Evolutionary conservation across 768 basidiomycete genomes (phyloP), one percentile per base, ranked within the genome.

Genomic region (Mycena indigotica): DNA sequence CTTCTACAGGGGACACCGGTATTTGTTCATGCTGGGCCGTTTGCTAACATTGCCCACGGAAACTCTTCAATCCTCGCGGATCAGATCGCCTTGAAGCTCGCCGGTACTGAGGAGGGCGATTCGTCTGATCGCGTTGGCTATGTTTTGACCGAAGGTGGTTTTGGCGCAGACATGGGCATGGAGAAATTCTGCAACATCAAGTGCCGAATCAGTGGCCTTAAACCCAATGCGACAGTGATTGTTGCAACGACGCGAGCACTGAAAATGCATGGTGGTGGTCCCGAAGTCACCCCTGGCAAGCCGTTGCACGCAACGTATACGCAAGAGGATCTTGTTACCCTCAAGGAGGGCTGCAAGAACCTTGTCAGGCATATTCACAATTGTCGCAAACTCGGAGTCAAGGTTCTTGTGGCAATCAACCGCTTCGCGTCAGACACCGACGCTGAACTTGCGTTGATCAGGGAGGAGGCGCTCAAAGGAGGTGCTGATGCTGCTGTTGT

Each of bases 181-280:
- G 93, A 95, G 76, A 97, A 99, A 74, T 99, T 98, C 82, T 98
- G 93, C 81, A 98, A 98, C 75, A 98, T 99, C 82, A 99, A 99
- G 74, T 98, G 95, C 73, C 87, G 96, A 58, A 81, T 90, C 56
- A 95, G 92, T 60, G 96, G 95, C 48, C 83, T 98, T 68, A 89
- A 80, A 55, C 97, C 97, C 8, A 93, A 99, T 73, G 96, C 94
- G 3, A 89, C 89, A 32, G 86, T 99, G 64, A 91, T 99, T 66
- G 96, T 99, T 52, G 97, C 96, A 5, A 99, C 96, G 3, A 95
- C 96, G 26, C 90, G 96, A 63, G 96, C 96, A 21, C 78, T 99
- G 60, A 99, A 98, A 83, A 99, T 99, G 96, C 96, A 99, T 70
- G 96, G 96, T 40, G 96, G 96, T 58, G 97, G 91, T 57, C 96